A percentile compares a stretch with the other conserved stretches of the same genome.
These are phyloP conservation scores for Auricularia sp. DNA, from an alignment of 768 basidiomycete genomes.

Conservation along the genomic window DNA sequence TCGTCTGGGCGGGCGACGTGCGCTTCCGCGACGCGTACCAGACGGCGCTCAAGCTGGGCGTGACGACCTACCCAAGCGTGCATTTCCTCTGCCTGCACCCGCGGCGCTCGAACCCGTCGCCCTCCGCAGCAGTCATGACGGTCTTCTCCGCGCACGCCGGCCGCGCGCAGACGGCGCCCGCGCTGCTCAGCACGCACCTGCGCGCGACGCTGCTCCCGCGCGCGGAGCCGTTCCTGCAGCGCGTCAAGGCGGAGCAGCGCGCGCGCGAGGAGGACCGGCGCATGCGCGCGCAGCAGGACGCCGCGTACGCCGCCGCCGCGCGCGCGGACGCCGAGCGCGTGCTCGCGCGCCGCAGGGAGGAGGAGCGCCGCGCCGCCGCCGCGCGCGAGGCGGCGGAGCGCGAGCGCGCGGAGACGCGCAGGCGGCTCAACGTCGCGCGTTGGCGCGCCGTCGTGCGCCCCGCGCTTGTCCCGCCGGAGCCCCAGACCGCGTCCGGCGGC, in stretches of 20 bases:
- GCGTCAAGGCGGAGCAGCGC: conserved; percentile 36
- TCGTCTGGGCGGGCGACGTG: conserved; percentile 92
- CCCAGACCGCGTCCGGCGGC: conserved; percentile 9
- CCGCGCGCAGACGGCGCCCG: conserved; percentile 48
- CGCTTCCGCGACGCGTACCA: conserved; percentile 74
- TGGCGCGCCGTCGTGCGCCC: conserved; percentile 56
- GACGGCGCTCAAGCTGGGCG: conserved; percentile 65
- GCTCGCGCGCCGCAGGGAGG: conserved; percentile 41
- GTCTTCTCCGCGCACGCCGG: conserved; percentile 84
- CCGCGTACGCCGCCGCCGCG: conserved; percentile 30
- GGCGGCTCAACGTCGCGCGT: conserved; percentile 7
- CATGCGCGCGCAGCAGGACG: conserved; percentile 34
- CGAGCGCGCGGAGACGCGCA: conserved; percentile 12
- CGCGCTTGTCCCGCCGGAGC: conserved; percentile 32
- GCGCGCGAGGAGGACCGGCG: conserved; percentile 27
- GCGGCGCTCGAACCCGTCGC: conserved; percentile 28
- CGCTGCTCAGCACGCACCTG: conserved; percentile 56
- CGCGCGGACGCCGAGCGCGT: conserved; percentile 60
- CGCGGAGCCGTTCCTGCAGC: conserved; percentile 60
- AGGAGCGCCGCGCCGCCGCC: conserved; percentile 11
- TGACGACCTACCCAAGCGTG: conserved; percentile 87
- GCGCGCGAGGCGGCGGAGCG: conserved; percentile 19
- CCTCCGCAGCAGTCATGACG: conserved; percentile 44
- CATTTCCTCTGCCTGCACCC: conserved; percentile 87
- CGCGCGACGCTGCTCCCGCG: conserved; percentile 68